Base-by-base conservation (phyloP, 1,284 basidiomycete species). In the Irpex lacteus region DNA sequence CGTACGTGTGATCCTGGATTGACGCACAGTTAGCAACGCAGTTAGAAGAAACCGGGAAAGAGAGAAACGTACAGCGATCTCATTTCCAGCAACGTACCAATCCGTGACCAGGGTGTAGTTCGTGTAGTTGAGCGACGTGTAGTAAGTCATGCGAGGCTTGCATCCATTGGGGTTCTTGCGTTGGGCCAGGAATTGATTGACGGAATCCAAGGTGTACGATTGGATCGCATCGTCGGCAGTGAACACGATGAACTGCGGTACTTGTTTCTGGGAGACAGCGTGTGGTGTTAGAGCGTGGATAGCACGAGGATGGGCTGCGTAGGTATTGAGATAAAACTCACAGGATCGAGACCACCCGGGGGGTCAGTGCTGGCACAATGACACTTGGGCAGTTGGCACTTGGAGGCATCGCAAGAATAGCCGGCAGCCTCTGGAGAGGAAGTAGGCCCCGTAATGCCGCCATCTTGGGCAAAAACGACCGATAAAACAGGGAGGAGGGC, bases 161-260 rank as follows among this genome's bases (percentile, higher is more conserved):
- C 92, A 95, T n/a, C 91, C 91, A 70, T 95, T 94, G 26, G 92
- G 92, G 70, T 94, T 94, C 74, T 85, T 85, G 61, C 92, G 87
- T 5, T 91, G 85, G 3, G 84, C 88, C 53, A 94, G 81, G 78
- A 94, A 90, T 70, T 90, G 86, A 72, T 91, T 89, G 67, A 92
- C 81, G 9, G 89, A 73, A 67, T 89, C 85, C 71, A 91, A 76
- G 15, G 89, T 91, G 75, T 90, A 92, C 13, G 85, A 84, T 73
- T 92, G 90, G 47, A 93, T 73, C 44, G 91, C 91, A 75, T 90
- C 88, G 70, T 89, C 87, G 49, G 89, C 88, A 47, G 87, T 86
- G 78, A 87, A 89, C 59, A 90, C 83, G 71, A 92, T 76, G 72
- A 92, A 92, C 75, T 84, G 82, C 2, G 91, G 91, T 1, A 86